phyloP scores from a whole-genome alignment of 2,329 filamentous ascomycete species.

The Penicillium sp. region DNA sequence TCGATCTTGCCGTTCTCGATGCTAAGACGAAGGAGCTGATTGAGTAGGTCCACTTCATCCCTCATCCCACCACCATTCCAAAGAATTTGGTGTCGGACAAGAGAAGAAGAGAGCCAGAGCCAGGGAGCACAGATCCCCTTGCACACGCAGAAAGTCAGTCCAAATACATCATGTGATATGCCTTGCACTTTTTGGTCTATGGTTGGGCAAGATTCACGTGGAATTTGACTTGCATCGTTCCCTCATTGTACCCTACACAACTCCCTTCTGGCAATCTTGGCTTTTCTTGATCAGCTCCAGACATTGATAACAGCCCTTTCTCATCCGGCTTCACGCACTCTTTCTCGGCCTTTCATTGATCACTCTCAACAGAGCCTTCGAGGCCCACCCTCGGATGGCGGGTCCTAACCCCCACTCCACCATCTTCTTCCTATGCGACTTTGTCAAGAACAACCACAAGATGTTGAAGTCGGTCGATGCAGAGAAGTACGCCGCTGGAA shows the following conservation, averaged over 20 bases:
- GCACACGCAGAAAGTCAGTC: too few species aligned
- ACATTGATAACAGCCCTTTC: too few species aligned
- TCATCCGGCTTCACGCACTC: neutral
- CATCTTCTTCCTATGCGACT: conserved; percentile 55
- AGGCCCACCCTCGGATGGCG: conserved; percentile 29
- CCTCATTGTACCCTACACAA: too few species aligned
- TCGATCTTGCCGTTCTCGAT: conserved; percentile 16
- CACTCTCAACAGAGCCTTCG: conserved; percentile 22
- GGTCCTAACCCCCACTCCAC: conserved; percentile 26
- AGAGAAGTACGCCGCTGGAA: conserved; percentile 20
- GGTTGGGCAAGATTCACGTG: too few species aligned
- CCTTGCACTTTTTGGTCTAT: too few species aligned
- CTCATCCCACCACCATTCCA: too few species aligned
- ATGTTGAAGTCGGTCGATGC: conserved; percentile 21
- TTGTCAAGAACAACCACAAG: conserved; percentile 62
- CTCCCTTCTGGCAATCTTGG: too few species aligned
- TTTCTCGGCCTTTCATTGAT: neutral
- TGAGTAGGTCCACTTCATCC: conserved; percentile 7
- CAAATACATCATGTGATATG: too few species aligned
- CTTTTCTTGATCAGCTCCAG: too few species aligned
- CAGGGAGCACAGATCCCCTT: too few species aligned
- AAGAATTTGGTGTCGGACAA: too few species aligned
- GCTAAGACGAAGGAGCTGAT: conserved; percentile 23
- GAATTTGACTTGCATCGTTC: neutral
- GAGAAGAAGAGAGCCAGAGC: too few species aligned